Evolutionary conservation across 257 asterid genomes (phyloP).

Genomic region (Ilex asprella): DNA sequence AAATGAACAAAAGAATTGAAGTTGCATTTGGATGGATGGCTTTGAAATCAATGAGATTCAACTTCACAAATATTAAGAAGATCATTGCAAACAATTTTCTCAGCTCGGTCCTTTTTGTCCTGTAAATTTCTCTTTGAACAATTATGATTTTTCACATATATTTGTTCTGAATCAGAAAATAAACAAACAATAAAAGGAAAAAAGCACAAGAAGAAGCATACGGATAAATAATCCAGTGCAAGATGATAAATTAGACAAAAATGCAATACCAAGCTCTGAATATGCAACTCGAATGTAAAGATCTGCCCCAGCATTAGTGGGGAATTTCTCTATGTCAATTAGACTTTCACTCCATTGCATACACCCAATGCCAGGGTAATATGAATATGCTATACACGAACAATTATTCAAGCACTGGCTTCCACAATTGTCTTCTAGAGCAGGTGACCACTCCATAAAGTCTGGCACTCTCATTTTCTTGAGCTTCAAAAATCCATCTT

Average conservation of each 20-base stretch:
- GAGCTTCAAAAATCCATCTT: conserved; percentile 44
- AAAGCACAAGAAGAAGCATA: too few relatives aligned
- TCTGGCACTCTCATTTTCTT: conserved; percentile 35
- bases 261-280: conserved; percentile 40
- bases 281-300: background rate
- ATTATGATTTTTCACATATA: too few relatives aligned
- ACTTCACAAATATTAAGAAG: background rate
- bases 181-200: background rate
- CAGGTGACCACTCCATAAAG: conserved; percentile 21
- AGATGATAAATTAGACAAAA: background rate
- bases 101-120: background rate
- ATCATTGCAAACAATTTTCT: background rate
- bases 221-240: background rate
- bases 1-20: too few relatives aligned
- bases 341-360: conserved; percentile 40
- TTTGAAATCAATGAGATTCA: background rate
- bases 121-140: too few relatives aligned
- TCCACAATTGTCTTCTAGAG: conserved; percentile 25
- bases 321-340: conserved; percentile 32
- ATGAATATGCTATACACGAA: conserved; percentile 54
- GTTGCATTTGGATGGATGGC: background rate
- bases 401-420: conserved; percentile 36
- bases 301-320: conserved; percentile 23
- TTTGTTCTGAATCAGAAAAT: background rate
- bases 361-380: conserved; percentile 8